Base-by-base conservation (phyloP, 306 rosid genomes). In the Alnus glutinosa region DNA sequence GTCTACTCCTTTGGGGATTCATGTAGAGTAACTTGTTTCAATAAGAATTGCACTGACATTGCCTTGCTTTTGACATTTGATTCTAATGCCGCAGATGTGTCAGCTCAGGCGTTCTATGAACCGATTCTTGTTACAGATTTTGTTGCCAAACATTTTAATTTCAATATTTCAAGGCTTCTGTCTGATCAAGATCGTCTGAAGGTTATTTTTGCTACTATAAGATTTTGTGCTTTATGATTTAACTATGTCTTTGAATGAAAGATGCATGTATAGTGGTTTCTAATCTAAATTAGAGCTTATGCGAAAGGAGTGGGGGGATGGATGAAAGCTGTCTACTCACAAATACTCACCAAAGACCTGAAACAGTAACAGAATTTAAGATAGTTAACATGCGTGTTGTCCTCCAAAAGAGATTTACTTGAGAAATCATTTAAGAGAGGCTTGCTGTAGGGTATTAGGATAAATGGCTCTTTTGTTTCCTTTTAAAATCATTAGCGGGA, bases 51-150 rank as follows among this genome's bases (percentile, higher is more conserved):
- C 4, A 2, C 8, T 18, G 42, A 16, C n/a, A 28, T 52, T 6
- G 14, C 1, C 0, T 23, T 9, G 34, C 58, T 54, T 77, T 2
- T 55, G 2, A 71, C 3, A 7, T 16, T 12, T 34, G 1, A 32
- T 79, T n/a, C 23, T 75, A 9, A 28, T 78, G 44, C 57, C 76
- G 75, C 85, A 95, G 98, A 95, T 88, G 90, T 93, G 1, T 90
- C 98, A 0, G 97, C 99, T 0, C 84, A 87, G 57, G 78, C 94
- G 0, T 95, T 88, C 54, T 95, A 85, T 52, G 99, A 95, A 34
- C 76, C 89, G 0, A 74, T 95, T 11, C 34, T 3, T 12, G 94
- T 95, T 30, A 70, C 86, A 0, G 89, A 90, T 0, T 95, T 86
- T 57, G 9, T 93, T 19, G 9, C 4, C 0, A 85, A 82, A 15